phyloP scores from a whole-genome alignment of 2,329 filamentous ascomycete genomes.

The Pestalotiopsis sp. region DNA sequence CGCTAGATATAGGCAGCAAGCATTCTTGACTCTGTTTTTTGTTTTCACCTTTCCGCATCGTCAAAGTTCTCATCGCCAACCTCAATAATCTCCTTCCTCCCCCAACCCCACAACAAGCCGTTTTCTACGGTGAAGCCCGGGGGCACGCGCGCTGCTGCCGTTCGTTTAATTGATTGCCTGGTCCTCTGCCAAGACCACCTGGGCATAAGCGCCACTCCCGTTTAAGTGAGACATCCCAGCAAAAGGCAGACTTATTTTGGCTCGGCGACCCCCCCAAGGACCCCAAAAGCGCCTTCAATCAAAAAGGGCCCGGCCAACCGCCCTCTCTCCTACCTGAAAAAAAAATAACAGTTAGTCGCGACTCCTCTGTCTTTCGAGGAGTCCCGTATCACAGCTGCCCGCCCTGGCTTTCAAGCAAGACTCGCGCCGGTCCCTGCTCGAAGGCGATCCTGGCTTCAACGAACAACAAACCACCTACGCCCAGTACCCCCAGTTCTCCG shows the following conservation, averaged over 20 bases:
- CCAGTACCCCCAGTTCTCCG: constrained; percentile 19
- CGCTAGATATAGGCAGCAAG: background rate
- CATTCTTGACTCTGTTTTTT: background rate
- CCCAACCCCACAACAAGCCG: background rate
- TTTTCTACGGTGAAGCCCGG: background rate
- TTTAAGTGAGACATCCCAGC: constrained; percentile 10
- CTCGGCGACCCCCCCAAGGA: constrained; percentile 11
- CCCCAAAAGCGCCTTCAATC: background rate
- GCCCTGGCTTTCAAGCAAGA: constrained; percentile 49
- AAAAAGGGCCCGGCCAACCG: constrained; percentile 6
- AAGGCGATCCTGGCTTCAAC: constrained; percentile 35
- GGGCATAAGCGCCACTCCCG: constrained; percentile 2
- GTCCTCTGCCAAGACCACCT: background rate
- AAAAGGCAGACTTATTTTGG: background rate
- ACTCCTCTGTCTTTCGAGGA: constrained; percentile 24
- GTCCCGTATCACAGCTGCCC: constrained; percentile 35
- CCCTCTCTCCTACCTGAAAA: constrained; percentile 2
- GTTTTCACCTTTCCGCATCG: background rate
- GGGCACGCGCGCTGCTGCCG: background rate
- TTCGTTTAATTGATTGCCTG: background rate
- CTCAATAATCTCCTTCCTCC: background rate
- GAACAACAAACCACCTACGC: constrained; percentile 21
- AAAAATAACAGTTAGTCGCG: background rate
- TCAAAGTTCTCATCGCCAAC: background rate
- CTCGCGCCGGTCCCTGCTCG: constrained; percentile 47